Evolutionary conservation across 345 rosid species (phyloP), one percentile per base, ranked within the genome.

Genomic region (Eucalyptus leucophloia): DNA sequence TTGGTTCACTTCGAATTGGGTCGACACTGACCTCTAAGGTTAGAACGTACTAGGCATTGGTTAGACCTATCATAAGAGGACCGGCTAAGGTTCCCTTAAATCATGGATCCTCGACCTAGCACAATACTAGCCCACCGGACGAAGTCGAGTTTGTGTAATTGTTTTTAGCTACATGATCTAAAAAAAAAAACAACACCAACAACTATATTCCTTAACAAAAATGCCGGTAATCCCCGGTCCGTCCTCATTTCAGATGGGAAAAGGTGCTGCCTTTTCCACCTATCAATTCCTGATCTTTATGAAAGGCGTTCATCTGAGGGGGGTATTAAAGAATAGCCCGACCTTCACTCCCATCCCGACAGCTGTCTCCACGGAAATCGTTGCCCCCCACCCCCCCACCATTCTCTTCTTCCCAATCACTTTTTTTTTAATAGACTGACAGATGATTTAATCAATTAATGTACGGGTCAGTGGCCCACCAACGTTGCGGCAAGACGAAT

Each of bases 1-100:
- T 62, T 1, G 69, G 18, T 62, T 28, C 18, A 7, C 69, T 28
- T 12, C 5, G 0, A 1, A 4, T 62, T 1, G 1, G 5, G 69
- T 12, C 3, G 16, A 28, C 67, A 12, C 1, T 28, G 67, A 12
- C 32, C 67, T 60, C 9, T 3, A 1, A 30, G 34, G 81, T 11
- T 34, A 17, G 3, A 69, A 18, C 44, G 2, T 8, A 67, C 12
- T 6, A 6, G 2, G 40, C 24, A 18, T 4, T 13, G 4, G 5
- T 65, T 6, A 2, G 6, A 67, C 40, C 23, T 11, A 3, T 23
- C 6, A 4, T 17, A 16, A 32, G 67, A 60, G 67, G n/a, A 60
- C 16, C 8, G 15, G 15, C 58, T 16, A 12, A 12, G 67, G n/a
- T 30, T 62, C 18, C 80, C 81, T 34, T 18, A 69, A 4, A 4